A percentile compares a stretch with the other conserved stretches of the same genome.
Evolutionary conservation across 1,284 basidiomycete genomes (phyloP).

Genomic region (Cystobasidiaceae sp.): DNA sequence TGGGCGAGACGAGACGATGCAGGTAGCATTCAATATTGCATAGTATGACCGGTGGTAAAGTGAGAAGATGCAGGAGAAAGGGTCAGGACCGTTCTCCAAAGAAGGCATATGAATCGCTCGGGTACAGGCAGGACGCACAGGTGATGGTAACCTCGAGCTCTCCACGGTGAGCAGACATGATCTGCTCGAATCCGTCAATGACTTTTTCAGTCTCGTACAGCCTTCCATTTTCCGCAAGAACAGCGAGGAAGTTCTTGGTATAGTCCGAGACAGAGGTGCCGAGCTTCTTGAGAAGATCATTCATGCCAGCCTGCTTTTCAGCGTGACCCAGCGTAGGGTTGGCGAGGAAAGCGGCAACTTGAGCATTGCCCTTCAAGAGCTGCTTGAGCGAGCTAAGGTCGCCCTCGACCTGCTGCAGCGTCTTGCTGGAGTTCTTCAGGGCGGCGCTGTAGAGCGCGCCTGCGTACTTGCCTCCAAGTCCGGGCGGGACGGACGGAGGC

Average conservation of each 20-base stretch:
- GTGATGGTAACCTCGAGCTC: slow-evolving; percentile 92
- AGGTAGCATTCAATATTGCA: too few relatives aligned
- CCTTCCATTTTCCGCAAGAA: slow-evolving; percentile 91
- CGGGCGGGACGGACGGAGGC: slow-evolving; percentile 36
- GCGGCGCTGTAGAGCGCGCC: slow-evolving; percentile 90
- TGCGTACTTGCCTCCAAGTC: slow-evolving; percentile 80
- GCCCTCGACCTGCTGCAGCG: slow-evolving; percentile 70
- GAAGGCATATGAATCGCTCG: too few relatives aligned
- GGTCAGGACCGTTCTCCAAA: neutral
- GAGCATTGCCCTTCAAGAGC: slow-evolving; percentile 41
- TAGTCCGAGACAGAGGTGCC: slow-evolving; percentile 58
- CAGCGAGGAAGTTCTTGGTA: slow-evolving; percentile 85
- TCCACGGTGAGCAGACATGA: slow-evolving; percentile 81
- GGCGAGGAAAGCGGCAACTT: slow-evolving; percentile 40
- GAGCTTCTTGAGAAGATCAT: slow-evolving; percentile 55
- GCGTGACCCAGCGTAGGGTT: slow-evolving; percentile 65
- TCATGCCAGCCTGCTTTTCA: slow-evolving; percentile 68
- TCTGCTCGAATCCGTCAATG: slow-evolving; percentile 84
- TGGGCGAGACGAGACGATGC: too few relatives aligned
- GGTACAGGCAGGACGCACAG: slow-evolving; percentile 49
- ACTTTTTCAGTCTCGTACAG: slow-evolving; percentile 77
- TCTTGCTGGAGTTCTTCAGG: slow-evolving; percentile 71
- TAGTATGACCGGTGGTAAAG: neutral
- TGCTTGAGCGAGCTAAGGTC: slow-evolving; percentile 59
- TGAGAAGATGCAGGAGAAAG: neutral